Conservation (phyloP, 1,284 basidiomycete genomes). For the Volvariella surrecta region DNA sequence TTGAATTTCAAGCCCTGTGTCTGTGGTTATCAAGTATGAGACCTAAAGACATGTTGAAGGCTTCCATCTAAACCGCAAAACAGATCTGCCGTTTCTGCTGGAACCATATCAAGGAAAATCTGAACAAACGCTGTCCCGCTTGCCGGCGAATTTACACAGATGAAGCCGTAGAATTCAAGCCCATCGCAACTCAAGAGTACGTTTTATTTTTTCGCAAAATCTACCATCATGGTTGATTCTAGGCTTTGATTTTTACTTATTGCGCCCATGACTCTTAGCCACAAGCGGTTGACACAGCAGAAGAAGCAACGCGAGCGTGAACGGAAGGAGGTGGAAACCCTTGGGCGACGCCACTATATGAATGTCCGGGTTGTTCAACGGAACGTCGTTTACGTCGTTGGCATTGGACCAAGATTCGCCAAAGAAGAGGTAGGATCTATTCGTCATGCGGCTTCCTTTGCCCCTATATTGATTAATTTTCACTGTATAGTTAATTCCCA, state of each 20-base stretch:
- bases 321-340: conserved; percentile 88
- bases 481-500: conserved; percentile 72
- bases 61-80: conserved; percentile 9
- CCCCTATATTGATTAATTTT: conserved; percentile 10
- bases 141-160: conserved; percentile 94
- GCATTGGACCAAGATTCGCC: conserved; percentile 82
- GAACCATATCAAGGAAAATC: conserved; percentile 95
- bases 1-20: conserved; percentile 99
- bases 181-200: conserved; percentile 93
- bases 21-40: conserved; percentile 90
- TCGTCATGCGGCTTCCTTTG: conserved; percentile 10
- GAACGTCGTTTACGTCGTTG: conserved; percentile 94
- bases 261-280: conserved; percentile 38
- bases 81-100: conserved; percentile 99
- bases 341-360: conserved; percentile 82
- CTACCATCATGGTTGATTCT: too few relatives aligned
- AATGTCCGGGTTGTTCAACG: conserved; percentile 97
- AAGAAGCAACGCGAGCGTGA: conserved; percentile 95
- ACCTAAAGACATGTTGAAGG: conserved; percentile 3
- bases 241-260: conserved; percentile 7
- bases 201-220: conserved; percentile 27
- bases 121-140: conserved; percentile 95
- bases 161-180: conserved; percentile 91
- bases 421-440: conserved; percentile 90
- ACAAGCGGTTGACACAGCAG: conserved; percentile 91